A percentile compares a stretch with the other conserved stretches of the same genome.
These are phyloP conservation scores for Galerina marginata DNA, from an alignment of 768 basidiomycete species.

Conservation along the genomic window DNA sequence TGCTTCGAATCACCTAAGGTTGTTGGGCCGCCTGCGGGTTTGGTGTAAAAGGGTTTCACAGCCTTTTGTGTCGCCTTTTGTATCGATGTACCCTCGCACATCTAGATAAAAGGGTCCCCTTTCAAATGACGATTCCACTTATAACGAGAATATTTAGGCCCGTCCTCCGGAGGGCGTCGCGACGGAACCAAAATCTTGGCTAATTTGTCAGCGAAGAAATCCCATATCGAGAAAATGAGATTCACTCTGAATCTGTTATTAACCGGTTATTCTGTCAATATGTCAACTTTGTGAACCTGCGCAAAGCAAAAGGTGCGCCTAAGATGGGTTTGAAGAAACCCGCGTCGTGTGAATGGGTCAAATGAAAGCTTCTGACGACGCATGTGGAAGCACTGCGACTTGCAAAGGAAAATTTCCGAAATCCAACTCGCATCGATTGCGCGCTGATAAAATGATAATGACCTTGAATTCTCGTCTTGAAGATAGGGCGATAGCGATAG, in stretches of 20 bases:
- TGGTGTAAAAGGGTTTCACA: background rate
- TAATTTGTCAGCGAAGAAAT: constrained; percentile 14
- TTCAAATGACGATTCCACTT: constrained; percentile 4
- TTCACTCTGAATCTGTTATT: constrained; percentile 16
- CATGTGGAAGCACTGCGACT: constrained; percentile 5
- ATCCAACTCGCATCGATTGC: constrained; percentile 8
- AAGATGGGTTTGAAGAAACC: background rate
- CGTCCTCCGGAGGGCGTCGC: constrained; percentile 18
- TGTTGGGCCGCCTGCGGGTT: background rate
- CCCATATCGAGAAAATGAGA: constrained; percentile 16
- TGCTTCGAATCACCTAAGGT: background rate
- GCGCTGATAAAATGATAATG: constrained; percentile 2
- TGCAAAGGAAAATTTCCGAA: constrained; percentile 9
- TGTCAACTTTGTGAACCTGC: constrained; percentile 1
- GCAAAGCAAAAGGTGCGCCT: background rate
- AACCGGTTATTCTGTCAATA: constrained; percentile 7
- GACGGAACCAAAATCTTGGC: constrained; percentile 23
- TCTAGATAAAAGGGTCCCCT: background rate
- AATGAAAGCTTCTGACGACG: constrained; percentile 6
- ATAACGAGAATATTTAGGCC: background rate
- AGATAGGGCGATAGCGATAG: constrained; percentile 23
- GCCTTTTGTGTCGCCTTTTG: background rate
- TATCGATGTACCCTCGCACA: background rate
- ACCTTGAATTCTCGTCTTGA: constrained; percentile 2
- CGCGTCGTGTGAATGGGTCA: constrained; percentile 6